These are phyloP conservation scores for Saturnispora galanensis DNA, from an alignment of 805 yeast species.

Conservation along the genomic window DNA sequence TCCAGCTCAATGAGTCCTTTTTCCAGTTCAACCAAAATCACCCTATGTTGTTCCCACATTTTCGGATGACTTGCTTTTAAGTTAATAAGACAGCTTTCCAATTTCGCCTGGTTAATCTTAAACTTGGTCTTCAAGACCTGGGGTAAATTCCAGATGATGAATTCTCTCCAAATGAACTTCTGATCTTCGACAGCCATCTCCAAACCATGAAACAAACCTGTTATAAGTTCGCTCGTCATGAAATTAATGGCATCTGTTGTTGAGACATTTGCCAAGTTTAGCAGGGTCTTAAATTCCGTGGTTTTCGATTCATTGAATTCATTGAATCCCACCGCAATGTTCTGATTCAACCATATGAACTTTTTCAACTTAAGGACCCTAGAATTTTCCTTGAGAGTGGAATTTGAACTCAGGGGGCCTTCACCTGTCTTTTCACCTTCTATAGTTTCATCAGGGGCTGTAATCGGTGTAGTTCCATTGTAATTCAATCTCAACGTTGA, in stretches of 20 bases:
- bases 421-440: neutral
- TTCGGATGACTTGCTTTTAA: conserved; percentile 17
- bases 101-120: conserved; percentile 24
- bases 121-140: conserved; percentile 16
- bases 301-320: conserved; percentile 20
- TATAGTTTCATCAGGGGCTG: neutral
- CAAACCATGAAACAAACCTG: conserved; percentile 22
- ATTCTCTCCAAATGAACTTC: conserved; percentile 20
- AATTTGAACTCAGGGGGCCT: neutral
- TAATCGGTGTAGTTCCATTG: neutral
- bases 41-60: conserved; percentile 9
- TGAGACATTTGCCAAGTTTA: conserved; percentile 23
- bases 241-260: conserved; percentile 24
- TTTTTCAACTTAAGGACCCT: conserved; percentile 21
- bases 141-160: conserved; percentile 22
- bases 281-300: conserved; percentile 19
- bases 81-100: conserved; percentile 14
- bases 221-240: conserved; percentile 22
- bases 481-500: conserved; percentile 4
- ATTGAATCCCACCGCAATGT: conserved; percentile 19
- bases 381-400: conserved; percentile 4
- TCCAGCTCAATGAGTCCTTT: conserved; percentile 16
- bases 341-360: conserved; percentile 25
- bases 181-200: conserved; percentile 15
- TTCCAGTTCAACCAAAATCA: conserved; percentile 14